These are phyloP conservation scores for Lenwebbia sp. DNA, from an alignment of 345 rosid species.

Conservation along the genomic window DNA sequence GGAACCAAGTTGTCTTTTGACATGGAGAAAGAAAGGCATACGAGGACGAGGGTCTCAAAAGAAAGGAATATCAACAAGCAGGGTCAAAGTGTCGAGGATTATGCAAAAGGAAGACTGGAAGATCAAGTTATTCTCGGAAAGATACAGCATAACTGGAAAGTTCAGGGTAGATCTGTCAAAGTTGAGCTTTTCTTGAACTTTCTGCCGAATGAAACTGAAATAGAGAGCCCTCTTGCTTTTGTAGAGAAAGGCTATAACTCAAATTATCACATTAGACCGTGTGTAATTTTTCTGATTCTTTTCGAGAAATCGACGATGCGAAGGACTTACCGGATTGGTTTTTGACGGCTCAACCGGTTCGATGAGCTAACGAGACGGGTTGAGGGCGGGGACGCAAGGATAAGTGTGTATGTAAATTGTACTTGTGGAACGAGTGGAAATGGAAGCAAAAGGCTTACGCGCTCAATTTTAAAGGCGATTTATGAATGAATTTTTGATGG, in stretches of 20 bases:
- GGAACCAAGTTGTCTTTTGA: neutral
- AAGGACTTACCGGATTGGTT: neutral
- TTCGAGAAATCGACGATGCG: neutral
- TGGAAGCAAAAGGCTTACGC: neutral
- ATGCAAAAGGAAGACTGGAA: conserved; percentile 1
- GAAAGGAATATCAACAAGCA: neutral
- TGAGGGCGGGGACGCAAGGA: neutral
- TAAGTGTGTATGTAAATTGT: neutral
- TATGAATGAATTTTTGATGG: neutral
- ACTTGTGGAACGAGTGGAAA: neutral
- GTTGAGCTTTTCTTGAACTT: neutral
- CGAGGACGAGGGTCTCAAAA: neutral
- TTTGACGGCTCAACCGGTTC: neutral
- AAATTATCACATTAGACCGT: neutral
- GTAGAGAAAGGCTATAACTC: neutral
- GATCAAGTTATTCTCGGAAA: conserved; percentile 10
- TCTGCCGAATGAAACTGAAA: neutral
- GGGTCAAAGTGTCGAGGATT: neutral
- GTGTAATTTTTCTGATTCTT: neutral
- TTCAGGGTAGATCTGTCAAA: neutral
- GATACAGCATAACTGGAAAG: neutral
- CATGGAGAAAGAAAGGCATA: neutral
- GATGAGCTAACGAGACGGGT: neutral
- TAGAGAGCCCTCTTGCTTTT: neutral
- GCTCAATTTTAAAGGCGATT: neutral